Base-by-base conservation (phyloP, 257 asterid genomes). In the Fraxinus excelsior region DNA sequence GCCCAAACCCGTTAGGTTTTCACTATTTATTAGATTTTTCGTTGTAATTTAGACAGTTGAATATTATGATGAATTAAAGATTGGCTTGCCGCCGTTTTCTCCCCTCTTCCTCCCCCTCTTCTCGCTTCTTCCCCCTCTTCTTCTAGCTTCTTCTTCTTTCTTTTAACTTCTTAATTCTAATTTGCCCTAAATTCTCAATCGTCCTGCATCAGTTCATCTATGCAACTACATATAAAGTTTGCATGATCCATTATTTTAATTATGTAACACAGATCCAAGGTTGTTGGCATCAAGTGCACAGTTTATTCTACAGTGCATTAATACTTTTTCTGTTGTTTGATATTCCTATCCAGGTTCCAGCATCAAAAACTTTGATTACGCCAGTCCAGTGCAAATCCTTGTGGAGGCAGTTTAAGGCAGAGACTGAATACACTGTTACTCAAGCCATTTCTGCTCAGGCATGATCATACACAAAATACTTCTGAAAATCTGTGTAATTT, bases 361-460 rank as follows among this genome's bases (percentile, higher is more conserved):
- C 97, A 46, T 67, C 91, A 25, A 89, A 87, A 82, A 94, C 97
- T 78, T 87, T 94, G 90, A 82, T 94, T 73, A 91, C 97, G 74
- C 98, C 98, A 5, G 96, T 94, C 75, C 97, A 94, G 88, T 91
- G 98, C 88, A 94, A 92, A 81, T 81, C 94, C 35, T 80, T 94
- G 82, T 94, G 98, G 98, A 91, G 96, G 89, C 97, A 94, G 80
- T 94, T 94, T 74, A 89, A 87, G 79, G 18, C 88, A 13, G 98
- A 94, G 89, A 94, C 98, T 1, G 98, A 94, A 85, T 92, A 94
- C 83, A 86, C 97, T 64, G 97, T 94, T 70, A 85, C 92, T 74
- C 98, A 94, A 85, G 98, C 97, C 73, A 89, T 94, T 78, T 76
- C 97, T 86, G 98, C 98, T 71, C 98, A 94, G 98, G 98, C 85